phyloP scores from a whole-genome alignment of 2,329 filamentous ascomycete species.

The Aureobasidium leucospermi region DNA sequence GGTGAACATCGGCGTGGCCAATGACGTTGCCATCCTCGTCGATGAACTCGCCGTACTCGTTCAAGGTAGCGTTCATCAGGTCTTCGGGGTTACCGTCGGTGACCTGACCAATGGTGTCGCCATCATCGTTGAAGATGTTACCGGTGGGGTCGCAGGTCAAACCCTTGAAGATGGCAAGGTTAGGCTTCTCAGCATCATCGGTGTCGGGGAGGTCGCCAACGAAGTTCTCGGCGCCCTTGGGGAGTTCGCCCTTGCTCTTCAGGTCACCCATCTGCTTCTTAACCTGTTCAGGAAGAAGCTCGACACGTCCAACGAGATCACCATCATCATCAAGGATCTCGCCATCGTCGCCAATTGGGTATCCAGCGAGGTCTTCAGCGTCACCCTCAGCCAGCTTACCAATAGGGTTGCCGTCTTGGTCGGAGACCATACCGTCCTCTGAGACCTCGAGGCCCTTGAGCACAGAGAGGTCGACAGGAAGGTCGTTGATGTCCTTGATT shows the following conservation, averaged over 20 bases:
- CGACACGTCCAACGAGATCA: constrained; percentile 47
- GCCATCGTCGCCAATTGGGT: constrained; percentile 46
- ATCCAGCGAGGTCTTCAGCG: constrained; percentile 45
- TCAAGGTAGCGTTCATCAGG: constrained; percentile 42
- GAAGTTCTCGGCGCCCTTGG: constrained; percentile 29
- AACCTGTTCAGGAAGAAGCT: constrained; percentile 40
- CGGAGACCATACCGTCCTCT: constrained; percentile 47
- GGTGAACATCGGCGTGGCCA: constrained; percentile 44
- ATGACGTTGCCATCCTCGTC: constrained; percentile 48
- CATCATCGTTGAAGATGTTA: constrained; percentile 44
- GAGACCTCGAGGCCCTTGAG: constrained; percentile 47
- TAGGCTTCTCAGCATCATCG: constrained; percentile 32
- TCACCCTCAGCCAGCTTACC: constrained; percentile 46
- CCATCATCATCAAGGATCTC: constrained; percentile 51
- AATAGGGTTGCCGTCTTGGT: constrained; percentile 42
- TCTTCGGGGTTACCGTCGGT: constrained; percentile 41
- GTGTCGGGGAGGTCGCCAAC: constrained; percentile 26
- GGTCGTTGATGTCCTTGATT: constrained; percentile 29
- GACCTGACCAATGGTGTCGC: constrained; percentile 42
- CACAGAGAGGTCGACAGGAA: constrained; percentile 38
- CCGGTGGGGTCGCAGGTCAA: constrained; percentile 40
- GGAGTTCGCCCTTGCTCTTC: constrained; percentile 30
- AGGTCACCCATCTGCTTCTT: constrained; percentile 36
- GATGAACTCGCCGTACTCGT: constrained; percentile 49
- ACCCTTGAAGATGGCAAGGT: constrained; percentile 40